Evolutionary conservation across 495 filamentous ascomycete species (phyloP), one percentile per base, ranked within the genome.

Genomic region (Lophiostoma macrostomum): DNA sequence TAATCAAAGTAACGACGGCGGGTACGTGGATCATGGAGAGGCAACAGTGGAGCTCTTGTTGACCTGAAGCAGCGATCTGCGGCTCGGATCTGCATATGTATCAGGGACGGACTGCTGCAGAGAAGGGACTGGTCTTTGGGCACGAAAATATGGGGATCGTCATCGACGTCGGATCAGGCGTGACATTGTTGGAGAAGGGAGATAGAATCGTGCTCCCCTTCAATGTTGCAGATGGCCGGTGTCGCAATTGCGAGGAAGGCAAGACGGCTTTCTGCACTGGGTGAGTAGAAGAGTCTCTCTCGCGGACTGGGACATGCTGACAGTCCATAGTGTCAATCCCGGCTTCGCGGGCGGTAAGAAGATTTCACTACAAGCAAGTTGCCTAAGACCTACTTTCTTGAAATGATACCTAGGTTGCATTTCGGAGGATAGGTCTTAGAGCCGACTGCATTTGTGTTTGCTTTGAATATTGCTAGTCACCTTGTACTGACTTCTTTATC

Each of bases 261-360:
- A 73, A 68, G 23, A 82, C 78, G 3, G 78, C 77, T 0, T 81
- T 80, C 51, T 81, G 76, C 58, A 79, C 65, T 2, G 67, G 50
- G 37, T 52, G 48, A 42, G 61, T 45, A 36, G 20, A 14, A 25
- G 3, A 5, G 13, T 16, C 5, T 7, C 8, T 56, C n/a, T 30
- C 19, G 18, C 13, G 14, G 19, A 5, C 12, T 14, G 13, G 24
- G 13, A 18, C n/a, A 12, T 32, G 8, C 5, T 47, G 25, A 39
- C 25, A 4, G 7, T 10, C 12, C 25, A 70, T 6, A 74, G 76
- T 23, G 78, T 81, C 19, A 81, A 81, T 53, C 77, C 77, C 7
- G 77, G 78, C 0, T 81, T 81, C 62, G 78, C 78, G 7, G 78
- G 79, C 20, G 79, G n/a, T n/a, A n/a, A n/a, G n/a, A n/a, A n/a